Percentiles rank a stretch among this genome's conserved stretches.
These are phyloP conservation scores for Porcisia hertigi DNA, from an alignment of 208 protist genomes.

Conservation along the genomic window DNA sequence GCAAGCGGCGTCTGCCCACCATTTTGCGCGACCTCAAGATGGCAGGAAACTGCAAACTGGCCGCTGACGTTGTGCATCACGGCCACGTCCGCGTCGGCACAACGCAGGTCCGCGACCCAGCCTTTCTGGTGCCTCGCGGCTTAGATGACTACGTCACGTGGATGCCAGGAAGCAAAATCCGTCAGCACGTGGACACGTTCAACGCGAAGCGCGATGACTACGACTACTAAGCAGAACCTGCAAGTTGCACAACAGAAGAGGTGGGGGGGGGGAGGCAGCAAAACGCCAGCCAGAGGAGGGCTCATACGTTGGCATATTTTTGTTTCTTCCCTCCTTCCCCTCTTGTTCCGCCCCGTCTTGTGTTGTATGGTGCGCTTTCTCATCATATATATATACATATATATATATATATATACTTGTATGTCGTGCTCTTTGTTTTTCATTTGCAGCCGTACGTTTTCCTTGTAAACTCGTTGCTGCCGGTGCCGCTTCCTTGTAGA, in stretches of 20 bases:
- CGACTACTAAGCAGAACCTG: constrained; percentile 40
- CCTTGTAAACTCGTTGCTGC: neutral
- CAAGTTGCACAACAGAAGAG: neutral
- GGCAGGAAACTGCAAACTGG: constrained; percentile 87
- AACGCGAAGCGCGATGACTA: constrained; percentile 89
- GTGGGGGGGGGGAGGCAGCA: neutral
- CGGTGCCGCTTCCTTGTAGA: neutral
- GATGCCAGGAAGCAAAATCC: constrained; percentile 90
- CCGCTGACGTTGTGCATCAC: constrained; percentile 83
- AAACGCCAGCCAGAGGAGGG: neutral
- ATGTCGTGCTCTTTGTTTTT: neutral
- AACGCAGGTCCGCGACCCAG: constrained; percentile 85
- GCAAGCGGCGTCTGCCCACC: constrained; percentile 86
- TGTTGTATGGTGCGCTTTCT: neutral
- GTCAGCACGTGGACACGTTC: constrained; percentile 87
- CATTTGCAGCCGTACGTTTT: neutral
- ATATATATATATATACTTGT: neutral
- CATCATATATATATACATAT: neutral
- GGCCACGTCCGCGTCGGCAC: constrained; percentile 90
- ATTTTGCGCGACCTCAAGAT: constrained; percentile 88
- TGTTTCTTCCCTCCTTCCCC: neutral
- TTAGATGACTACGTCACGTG: constrained; percentile 90
- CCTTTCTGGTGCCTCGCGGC: constrained; percentile 84
- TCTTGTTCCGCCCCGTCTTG: neutral
- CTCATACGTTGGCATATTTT: neutral